These are phyloP conservation scores for Saccharomyces hybrid DNA, from an alignment of 1,139 yeast species.

Conservation along the genomic window DNA sequence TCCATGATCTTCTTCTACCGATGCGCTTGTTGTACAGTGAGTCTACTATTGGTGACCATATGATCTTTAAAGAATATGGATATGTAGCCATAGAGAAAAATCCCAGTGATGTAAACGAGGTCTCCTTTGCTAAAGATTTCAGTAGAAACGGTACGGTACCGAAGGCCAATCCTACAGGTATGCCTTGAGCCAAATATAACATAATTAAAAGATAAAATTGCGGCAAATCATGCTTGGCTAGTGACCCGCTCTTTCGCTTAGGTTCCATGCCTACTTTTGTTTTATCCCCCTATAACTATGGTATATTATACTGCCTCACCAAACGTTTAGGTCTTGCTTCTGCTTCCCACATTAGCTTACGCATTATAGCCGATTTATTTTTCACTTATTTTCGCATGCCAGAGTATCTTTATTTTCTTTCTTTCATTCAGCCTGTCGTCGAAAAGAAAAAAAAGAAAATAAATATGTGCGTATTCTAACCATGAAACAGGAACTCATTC, in stretches of 20 bases:
- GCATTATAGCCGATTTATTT: not conserved
- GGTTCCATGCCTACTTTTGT: not conserved
- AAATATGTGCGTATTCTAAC: not conserved
- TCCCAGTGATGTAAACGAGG: conserved; percentile 88
- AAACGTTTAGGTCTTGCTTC: too few species aligned
- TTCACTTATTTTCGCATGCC: not conserved
- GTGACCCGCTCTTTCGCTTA: conserved; percentile 2
- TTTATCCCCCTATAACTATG: not conserved
- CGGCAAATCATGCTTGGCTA: conserved; percentile 45
- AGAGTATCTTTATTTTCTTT: not conserved
- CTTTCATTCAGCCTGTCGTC: not conserved
- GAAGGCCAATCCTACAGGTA: conserved; percentile 92
- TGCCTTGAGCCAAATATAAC: conserved; percentile 80
- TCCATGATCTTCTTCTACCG: conserved; percentile 92
- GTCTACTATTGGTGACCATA: conserved; percentile 97
- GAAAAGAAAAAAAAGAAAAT: not conserved
- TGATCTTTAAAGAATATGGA: conserved; percentile 82
- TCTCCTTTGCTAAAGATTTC: conserved; percentile 50
- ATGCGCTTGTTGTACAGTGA: conserved; percentile 59
- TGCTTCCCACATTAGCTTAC: not conserved
- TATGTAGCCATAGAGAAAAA: conserved; percentile 85
- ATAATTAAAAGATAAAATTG: conserved; percentile 67
- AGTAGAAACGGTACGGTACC: conserved; percentile 92
- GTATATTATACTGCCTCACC: not conserved
- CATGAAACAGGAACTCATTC: not conserved